A percentile compares a stretch with the other conserved stretches of the same genome.
These are phyloP conservation scores for Yamadazyma epiphylla DNA, from an alignment of 1,139 yeast genomes.

Conservation along the genomic window DNA sequence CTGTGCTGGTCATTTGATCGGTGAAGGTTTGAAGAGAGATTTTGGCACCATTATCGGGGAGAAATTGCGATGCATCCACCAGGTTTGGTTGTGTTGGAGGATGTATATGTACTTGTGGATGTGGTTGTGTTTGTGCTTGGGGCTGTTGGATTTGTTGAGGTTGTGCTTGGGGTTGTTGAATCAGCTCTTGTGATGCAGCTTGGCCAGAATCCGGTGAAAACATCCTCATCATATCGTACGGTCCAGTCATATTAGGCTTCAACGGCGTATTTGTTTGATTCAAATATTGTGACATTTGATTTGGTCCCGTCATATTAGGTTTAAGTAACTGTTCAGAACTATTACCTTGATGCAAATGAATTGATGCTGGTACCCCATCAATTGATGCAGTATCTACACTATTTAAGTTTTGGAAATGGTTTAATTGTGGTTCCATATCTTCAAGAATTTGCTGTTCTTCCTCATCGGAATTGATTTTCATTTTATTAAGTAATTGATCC, in stretches of 20 bases:
- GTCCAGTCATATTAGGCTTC: constrained; percentile 32
- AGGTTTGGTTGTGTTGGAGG: too few relatives aligned
- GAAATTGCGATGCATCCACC: too few relatives aligned
- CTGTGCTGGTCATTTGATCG: constrained; percentile 39
- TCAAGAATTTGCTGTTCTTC: constrained; percentile 58
- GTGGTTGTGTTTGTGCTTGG: constrained; percentile 2
- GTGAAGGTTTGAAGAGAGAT: constrained; percentile 41
- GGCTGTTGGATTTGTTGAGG: constrained; percentile 2
- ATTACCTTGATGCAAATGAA: constrained; percentile 28
- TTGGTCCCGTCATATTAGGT: constrained; percentile 60
- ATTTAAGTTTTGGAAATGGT: constrained; percentile 59
- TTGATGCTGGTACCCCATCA: constrained; percentile 51
- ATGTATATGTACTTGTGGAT: constrained; percentile 2
- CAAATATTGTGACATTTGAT: constrained; percentile 33
- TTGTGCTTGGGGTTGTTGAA: constrained; percentile 4
- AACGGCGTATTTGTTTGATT: constrained; percentile 13
- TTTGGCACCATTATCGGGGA: too few relatives aligned
- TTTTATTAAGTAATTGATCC: constrained; percentile 60
- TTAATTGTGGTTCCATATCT: constrained; percentile 66
- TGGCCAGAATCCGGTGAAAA: constrained; percentile 9
- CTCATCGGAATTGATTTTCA: constrained; percentile 39
- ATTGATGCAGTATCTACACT: constrained; percentile 64
- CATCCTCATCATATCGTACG: constrained; percentile 16
- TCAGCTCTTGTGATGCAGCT: constrained; percentile 9
- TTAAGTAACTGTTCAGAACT: constrained; percentile 35